Percentiles rank a stretch among this genome's conserved stretches.
Conservation (phyloP, 345 rosid genomes). For the Murraya paniculata region DNA sequence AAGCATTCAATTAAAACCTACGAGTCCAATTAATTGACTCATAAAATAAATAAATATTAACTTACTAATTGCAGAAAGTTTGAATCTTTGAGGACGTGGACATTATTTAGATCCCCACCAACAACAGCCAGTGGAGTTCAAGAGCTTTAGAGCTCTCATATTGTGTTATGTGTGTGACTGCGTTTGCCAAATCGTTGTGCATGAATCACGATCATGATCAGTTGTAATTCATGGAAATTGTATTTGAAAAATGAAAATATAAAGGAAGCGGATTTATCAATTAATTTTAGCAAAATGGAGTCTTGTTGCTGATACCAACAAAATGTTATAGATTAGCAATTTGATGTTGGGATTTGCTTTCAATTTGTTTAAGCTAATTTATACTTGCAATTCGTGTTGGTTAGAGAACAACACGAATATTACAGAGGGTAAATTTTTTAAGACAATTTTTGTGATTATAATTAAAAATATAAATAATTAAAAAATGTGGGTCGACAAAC, state of each 20-base stretch:
- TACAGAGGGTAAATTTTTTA: too few relatives aligned
- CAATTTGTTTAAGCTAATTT: background rate
- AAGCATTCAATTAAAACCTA: background rate
- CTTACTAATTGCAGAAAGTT: constrained; percentile 20
- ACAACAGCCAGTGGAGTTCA: constrained; percentile 6
- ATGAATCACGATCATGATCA: background rate
- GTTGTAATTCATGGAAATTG: background rate
- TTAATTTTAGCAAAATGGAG: too few relatives aligned
- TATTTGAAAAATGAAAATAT: background rate
- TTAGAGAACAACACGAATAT: too few relatives aligned
- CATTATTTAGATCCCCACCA: constrained; percentile 10
- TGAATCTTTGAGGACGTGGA: constrained; percentile 16
- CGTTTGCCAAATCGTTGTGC: constrained; percentile 9
- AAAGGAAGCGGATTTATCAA: too few relatives aligned
- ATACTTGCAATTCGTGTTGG: too few relatives aligned
- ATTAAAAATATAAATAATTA: too few relatives aligned
- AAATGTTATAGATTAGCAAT: background rate
- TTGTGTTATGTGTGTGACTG: background rate
- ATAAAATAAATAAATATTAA: background rate
- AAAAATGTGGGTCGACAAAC: too few relatives aligned
- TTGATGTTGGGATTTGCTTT: background rate
- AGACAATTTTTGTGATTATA: too few relatives aligned
- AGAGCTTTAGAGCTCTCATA: background rate
- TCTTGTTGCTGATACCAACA: background rate
- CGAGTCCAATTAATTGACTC: constrained; percentile 4